Percentiles rank a stretch among this genome's conserved stretches.
These are phyloP conservation scores for Lachancea lanzarotensis DNA, from an alignment of 805 yeast genomes.

Conservation along the genomic window DNA sequence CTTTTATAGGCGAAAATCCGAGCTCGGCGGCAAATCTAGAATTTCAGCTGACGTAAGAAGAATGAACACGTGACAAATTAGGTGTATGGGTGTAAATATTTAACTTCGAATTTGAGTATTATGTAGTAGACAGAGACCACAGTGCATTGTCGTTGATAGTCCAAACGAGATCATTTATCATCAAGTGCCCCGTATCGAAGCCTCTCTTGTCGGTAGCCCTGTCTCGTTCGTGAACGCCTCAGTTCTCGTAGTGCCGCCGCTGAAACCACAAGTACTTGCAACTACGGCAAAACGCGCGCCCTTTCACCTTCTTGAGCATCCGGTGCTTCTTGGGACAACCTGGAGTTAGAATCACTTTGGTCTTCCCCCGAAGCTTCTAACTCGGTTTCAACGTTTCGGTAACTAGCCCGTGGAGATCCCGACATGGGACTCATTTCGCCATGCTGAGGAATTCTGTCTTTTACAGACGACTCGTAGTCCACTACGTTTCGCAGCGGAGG, in stretches of 20 bases:
- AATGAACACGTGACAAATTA: no score
- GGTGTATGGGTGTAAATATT: background rate
- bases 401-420: background rate
- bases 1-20: no score
- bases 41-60: no score
- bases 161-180: no score
- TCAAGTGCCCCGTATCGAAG: no score
- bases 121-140: no score
- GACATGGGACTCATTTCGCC: constrained; percentile 1
- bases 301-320: background rate
- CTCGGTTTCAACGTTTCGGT: background rate
- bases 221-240: no score
- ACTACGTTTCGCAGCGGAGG: constrained; percentile 1
- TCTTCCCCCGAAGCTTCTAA: background rate
- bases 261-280: background rate
- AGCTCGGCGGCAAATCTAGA: no score
- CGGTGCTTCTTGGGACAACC: constrained; percentile 3
- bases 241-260: background rate
- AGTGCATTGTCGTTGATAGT: no score
- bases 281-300: background rate
- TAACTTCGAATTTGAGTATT: no score
- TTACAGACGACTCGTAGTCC: background rate
- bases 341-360: no score
- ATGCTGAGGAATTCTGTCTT: background rate
- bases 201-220: no score